These are phyloP conservation scores for Chenopodium berlandieri DNA, from an alignment of 148 eudicot species.

Conservation along the genomic window DNA sequence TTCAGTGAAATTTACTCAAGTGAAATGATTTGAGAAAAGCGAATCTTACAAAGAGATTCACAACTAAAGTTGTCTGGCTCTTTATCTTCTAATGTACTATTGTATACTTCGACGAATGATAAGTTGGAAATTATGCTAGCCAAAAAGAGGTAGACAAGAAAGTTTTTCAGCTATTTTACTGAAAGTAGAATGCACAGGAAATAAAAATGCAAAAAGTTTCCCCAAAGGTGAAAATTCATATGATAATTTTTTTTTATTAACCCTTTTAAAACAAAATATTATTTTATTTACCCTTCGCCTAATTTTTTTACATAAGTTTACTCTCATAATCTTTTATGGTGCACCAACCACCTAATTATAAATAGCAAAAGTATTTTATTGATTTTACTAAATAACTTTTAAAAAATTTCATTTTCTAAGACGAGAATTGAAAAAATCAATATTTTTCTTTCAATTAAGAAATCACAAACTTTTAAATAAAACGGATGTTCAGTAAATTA, in stretches of 20 bases:
- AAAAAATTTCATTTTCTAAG: too few species aligned
- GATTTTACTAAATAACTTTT: too few species aligned
- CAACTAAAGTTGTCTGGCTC: constrained; percentile 26
- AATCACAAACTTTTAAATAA: too few species aligned
- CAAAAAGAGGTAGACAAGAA: constrained; percentile 6
- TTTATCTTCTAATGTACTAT: neutral
- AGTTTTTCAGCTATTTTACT: neutral
- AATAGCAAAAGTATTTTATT: too few species aligned
- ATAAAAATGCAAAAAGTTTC: neutral
- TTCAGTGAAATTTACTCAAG: constrained; percentile 1
- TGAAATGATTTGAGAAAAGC: constrained; percentile 16
- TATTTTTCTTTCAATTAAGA: too few species aligned
- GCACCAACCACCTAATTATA: too few species aligned
- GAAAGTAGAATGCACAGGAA: neutral
- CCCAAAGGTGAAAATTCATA: constrained; percentile 17
- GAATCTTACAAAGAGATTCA: constrained; percentile 29
- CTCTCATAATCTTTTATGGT: too few species aligned
- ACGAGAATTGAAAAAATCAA: too few species aligned
- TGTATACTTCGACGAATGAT: neutral
- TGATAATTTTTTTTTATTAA: neutral
- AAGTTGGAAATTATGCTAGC: neutral
- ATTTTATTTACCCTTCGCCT: too few species aligned
- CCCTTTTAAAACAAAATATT: too few species aligned
- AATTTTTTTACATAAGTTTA: too few species aligned
- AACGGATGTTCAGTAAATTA: too few species aligned